A percentile compares a stretch with the other conserved stretches of the same genome.
phyloP scores from a whole-genome alignment of 192 early-diverging fungal species.

The Podila clonocystis region DNA sequence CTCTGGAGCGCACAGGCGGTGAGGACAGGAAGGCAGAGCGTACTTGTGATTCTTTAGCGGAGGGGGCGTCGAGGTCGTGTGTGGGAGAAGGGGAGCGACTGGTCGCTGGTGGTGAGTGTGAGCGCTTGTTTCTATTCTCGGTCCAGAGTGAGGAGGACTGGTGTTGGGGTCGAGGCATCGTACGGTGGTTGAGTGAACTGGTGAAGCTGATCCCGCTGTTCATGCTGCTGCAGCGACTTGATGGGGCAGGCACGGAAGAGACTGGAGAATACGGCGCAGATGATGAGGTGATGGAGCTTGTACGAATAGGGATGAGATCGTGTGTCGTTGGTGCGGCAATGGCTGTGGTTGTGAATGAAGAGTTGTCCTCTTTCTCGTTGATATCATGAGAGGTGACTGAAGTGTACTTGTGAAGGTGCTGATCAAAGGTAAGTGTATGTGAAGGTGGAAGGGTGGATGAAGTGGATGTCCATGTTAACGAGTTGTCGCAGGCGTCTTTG shows the following conservation, averaged over 20 bases:
- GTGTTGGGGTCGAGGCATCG: conserved; percentile 15
- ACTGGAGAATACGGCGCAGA: background rate
- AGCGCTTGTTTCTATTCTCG: background rate
- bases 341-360: background rate
- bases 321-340: background rate
- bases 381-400: background rate
- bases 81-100: background rate
- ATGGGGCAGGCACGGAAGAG: background rate
- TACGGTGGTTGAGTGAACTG: conserved; percentile 28
- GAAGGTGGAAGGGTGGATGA: too few relatives aligned
- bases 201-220: conserved; percentile 11
- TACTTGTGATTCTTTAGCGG: background rate
- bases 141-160: background rate
- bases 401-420: conserved; percentile 1
- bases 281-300: conserved; percentile 14
- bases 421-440: background rate
- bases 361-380: background rate
- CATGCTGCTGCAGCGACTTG: conserved; percentile 24
- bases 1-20: conserved; percentile 21
- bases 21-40: conserved; percentile 35
- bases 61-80: background rate
- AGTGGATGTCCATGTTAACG: too few relatives aligned
- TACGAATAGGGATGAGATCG: conserved; percentile 19
- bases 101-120: background rate
- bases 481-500: too few relatives aligned